A percentile compares a stretch with the other conserved stretches of the same genome.
Conservation (phyloP, 257 asterid species). For the Fraxinus cuspidata region DNA sequence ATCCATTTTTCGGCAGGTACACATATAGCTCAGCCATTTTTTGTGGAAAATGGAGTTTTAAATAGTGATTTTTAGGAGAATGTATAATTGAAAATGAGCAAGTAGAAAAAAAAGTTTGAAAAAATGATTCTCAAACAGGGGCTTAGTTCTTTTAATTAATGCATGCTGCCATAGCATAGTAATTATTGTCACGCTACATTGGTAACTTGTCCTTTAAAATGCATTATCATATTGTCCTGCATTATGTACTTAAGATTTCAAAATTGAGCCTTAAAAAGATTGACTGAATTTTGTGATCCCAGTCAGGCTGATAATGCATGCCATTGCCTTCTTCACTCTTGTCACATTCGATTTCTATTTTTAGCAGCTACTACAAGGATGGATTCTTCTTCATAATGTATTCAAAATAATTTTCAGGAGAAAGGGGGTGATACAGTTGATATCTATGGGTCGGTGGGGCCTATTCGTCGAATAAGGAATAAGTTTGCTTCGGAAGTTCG, state of each 20-base stretch:
- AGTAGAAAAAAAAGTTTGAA: too few relatives aligned
- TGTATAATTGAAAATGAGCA: too few relatives aligned
- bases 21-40: not conserved
- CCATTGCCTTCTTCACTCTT: not conserved
- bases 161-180: not conserved
- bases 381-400: constrained; percentile 12
- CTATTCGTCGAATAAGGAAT: constrained; percentile 65
- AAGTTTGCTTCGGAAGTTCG: constrained; percentile 72
- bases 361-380: not conserved
- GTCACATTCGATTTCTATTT: not conserved
- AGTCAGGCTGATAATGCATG: constrained; percentile 13
- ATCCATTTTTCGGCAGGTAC: constrained; percentile 61
- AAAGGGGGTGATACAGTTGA: constrained; percentile 48
- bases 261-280: constrained; percentile 7
- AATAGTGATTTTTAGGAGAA: too few relatives aligned
- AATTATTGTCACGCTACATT: not conserved
- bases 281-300: not conserved
- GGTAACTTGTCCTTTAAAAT: not conserved
- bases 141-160: not conserved
- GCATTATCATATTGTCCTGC: constrained; percentile 2
- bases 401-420: constrained; percentile 46
- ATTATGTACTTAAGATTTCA: not conserved
- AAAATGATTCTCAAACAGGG: too few relatives aligned
- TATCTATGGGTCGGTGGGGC: constrained; percentile 80
- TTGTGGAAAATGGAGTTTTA: too few relatives aligned